Conservation (phyloP, 257 asterid genomes). For the Solanum bulbocastanum region DNA sequence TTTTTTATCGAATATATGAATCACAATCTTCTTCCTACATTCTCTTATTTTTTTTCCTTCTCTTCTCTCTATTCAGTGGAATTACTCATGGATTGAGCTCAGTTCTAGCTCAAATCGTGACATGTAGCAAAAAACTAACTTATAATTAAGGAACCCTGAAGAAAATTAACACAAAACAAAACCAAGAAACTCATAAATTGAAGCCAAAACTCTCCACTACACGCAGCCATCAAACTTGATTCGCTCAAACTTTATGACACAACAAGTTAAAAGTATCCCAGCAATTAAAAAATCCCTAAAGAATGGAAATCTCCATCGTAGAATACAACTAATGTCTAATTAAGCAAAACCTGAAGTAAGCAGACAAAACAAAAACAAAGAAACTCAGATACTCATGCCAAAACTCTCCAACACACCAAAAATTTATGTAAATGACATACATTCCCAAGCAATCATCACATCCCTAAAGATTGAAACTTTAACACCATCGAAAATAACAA, state of each 20-base stretch:
- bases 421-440: background rate
- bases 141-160: background rate
- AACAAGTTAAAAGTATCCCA: background rate
- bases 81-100: background rate
- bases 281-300: background rate
- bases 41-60: background rate
- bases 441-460: background rate
- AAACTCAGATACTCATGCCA: background rate
- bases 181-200: background rate
- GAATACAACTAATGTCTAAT: background rate
- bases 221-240: background rate
- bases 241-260: background rate
- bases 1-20: background rate
- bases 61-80: background rate
- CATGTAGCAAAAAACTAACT: background rate
- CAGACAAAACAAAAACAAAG: background rate
- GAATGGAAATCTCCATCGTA: background rate
- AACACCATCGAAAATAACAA: background rate
- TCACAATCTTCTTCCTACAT: background rate
- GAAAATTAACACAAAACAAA: background rate
- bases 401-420: background rate
- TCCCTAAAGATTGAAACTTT: background rate
- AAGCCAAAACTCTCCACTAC: background rate
- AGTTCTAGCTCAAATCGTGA: background rate
- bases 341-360: background rate